These are phyloP conservation scores for Chrysanthemum seticuspe DNA, from an alignment of 129 eudicot genomes.

Conservation along the genomic window DNA sequence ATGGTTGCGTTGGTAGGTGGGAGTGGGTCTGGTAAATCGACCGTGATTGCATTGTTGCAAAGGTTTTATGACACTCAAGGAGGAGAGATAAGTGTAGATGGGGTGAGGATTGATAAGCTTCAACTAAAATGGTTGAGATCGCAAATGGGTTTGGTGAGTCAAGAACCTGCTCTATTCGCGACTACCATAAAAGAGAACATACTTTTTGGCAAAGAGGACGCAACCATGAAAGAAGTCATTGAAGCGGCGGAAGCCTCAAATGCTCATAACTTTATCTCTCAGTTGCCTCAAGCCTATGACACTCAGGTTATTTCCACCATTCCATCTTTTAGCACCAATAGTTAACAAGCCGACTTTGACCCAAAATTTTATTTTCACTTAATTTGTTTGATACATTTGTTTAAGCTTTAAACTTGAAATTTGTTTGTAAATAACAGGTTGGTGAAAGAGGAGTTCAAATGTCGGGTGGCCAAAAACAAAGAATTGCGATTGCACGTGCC, in stretches of 20 bases:
- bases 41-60: conserved; percentile 65
- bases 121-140: conserved; percentile 88
- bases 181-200: conserved; percentile 84
- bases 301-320: conserved; percentile 60
- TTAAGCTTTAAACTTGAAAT: no score
- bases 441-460: no score
- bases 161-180: conserved; percentile 90
- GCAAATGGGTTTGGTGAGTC: conserved; percentile 93
- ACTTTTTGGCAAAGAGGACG: conserved; percentile 92
- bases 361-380: no score
- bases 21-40: conserved; percentile 83
- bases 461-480: no score
- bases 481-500: no score
- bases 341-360: no score
- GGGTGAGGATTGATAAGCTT: conserved; percentile 64
- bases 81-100: conserved; percentile 65
- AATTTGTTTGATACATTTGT: no score
- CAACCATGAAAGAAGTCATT: conserved; percentile 64
- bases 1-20: conserved; percentile 79
- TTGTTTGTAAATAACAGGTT: no score
- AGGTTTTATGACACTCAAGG: conserved; percentile 70
- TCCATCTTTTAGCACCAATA: no score
- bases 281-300: conserved; percentile 81
- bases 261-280: conserved; percentile 83
- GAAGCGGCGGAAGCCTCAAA: conserved; percentile 88